Base-by-base conservation (phyloP, 805 yeast genomes). In the Yueomyces sp. region DNA sequence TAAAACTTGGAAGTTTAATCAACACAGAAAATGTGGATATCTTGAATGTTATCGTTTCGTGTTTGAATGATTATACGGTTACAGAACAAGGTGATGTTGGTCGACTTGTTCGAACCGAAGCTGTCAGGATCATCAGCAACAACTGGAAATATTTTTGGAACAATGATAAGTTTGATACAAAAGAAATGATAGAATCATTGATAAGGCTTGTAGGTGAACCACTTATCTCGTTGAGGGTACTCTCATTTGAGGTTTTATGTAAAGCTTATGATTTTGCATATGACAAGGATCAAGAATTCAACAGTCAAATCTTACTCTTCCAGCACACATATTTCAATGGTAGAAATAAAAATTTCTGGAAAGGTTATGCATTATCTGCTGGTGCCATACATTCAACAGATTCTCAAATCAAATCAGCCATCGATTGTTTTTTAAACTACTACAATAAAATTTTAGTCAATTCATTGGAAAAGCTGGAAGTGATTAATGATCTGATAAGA, bases 41-140 rank as follows among this genome's bases (percentile, higher is more conserved):
- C 11, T 31, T 31, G 11, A 11, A 31, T 31, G 37, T 34, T 11
- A 11, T 34, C n/a, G n/a, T 7, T 5, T 5, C 48, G 2, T 72
- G 75, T 33, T 59, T 90, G 11, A 79, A 81, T 48, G 96, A 88
- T 52, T 86, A 87, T 57, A 76, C 94, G 0, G 64, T 73, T 2
- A 83, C 90, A 0, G 75, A 76, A 29, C 82, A 85, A 54, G 97
- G 97, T 7, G 97, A 88, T 63, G 88, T 87, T n/a, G 97, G 97
- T 2, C 75, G 85, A 40, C 72, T 77, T 52, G 73, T 86, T 1
- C 65, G 97, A 40, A 49, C 56, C 1, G 69, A 79, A 0, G 66
- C 79, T 3, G 40, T 42, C 0, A 28, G 29, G 26, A 53, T 60
- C 37, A 38, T 39, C 28, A 38, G 26, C 9, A 44, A 40, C 36